Conservation (phyloP, 495 filamentous ascomycete species). For the Polyplosphaeria fusca region DNA sequence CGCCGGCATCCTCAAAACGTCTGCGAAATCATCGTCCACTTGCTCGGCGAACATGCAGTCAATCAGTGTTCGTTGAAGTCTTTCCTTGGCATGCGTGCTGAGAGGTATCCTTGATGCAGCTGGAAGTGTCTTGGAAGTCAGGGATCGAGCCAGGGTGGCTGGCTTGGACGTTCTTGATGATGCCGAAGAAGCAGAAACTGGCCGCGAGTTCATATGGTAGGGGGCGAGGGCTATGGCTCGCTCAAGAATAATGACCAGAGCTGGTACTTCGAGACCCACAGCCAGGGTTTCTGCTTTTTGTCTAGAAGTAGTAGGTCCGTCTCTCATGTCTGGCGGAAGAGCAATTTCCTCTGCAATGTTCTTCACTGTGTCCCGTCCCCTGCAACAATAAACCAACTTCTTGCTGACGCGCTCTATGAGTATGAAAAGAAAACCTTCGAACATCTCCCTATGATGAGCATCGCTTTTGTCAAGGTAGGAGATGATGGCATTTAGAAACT, state of each 20-base stretch:
- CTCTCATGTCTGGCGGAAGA: background rate
- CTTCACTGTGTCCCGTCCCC: constrained; percentile 28
- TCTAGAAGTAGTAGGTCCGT: background rate
- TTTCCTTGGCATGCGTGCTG: constrained; percentile 31
- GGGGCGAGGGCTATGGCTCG: constrained; percentile 35
- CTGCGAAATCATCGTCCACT: constrained; percentile 31
- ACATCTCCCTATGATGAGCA: constrained; percentile 32
- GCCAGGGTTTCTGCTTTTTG: constrained; percentile 16
- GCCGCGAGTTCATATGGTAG: constrained; percentile 27
- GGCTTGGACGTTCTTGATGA: background rate
- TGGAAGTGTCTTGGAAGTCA: background rate
- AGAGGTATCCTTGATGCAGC: constrained; percentile 25
- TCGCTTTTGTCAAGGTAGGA: constrained; percentile 20
- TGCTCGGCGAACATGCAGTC: constrained; percentile 36
- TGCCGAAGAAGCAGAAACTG: constrained; percentile 3
- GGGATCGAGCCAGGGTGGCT: background rate
- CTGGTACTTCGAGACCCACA: constrained; percentile 31
- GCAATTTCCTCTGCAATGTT: constrained; percentile 34
- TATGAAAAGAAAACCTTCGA: constrained; percentile 40
- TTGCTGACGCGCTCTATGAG: constrained; percentile 35
- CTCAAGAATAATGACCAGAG: constrained; percentile 36
- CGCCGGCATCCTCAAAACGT: constrained; percentile 38
- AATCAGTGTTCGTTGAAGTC: constrained; percentile 40
- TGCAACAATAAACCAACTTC: constrained; percentile 30
- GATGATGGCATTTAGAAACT: constrained; percentile 20